Evolutionary conservation across 768 basidiomycete genomes (phyloP), one percentile per base, ranked within the genome.

Genomic region (Suillus discolor): DNA sequence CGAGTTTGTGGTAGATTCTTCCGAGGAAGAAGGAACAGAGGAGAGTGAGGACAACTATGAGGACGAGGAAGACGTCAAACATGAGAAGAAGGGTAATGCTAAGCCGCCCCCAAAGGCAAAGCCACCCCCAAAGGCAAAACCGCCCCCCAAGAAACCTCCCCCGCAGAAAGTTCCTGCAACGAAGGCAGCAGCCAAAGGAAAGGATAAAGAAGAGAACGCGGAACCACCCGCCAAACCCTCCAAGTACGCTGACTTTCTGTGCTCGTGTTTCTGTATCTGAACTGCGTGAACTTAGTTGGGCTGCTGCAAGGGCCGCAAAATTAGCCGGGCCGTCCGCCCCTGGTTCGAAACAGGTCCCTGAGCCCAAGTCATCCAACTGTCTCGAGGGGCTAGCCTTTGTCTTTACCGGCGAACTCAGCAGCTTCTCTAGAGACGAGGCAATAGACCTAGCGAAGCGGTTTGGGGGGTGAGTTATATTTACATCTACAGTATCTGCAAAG

Each of bases 371-470:
- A 16, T 92, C 93, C 0, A 88, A 94, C 53, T 94, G 93, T 72
- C 82, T 99, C 11, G 85, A 89, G 0, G 96, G 96, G 0, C 82
- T 99, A 28, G 84, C 94, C 0, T 91, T 99, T 72, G 97, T 99
- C 25, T 99, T 99, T 69, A 99, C 97, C 0, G 97, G 96, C 18
- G 97, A 99, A 71, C 78, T 99, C 55, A 86, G 84, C 57, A 91
- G 90, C 65, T 88, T 99, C 69, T 89, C 93, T 1, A 84, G 97
- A 44, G 94, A 98, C 3, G 96, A 97, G 70, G 90, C 93, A 0
- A 74, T 82, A 34, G 95, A 97, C 70, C 77, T 97, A 7, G 97
- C 91, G 0, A 99, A 99, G 76, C 93, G 96, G 6, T 95, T 88
- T 73, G 95, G 95, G 71, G 96, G 89, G 96, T 95, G 59, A 67